These are phyloP conservation scores for Hydrangea macrophylla DNA, from an alignment of 148 eudicot genomes.

Conservation along the genomic window DNA sequence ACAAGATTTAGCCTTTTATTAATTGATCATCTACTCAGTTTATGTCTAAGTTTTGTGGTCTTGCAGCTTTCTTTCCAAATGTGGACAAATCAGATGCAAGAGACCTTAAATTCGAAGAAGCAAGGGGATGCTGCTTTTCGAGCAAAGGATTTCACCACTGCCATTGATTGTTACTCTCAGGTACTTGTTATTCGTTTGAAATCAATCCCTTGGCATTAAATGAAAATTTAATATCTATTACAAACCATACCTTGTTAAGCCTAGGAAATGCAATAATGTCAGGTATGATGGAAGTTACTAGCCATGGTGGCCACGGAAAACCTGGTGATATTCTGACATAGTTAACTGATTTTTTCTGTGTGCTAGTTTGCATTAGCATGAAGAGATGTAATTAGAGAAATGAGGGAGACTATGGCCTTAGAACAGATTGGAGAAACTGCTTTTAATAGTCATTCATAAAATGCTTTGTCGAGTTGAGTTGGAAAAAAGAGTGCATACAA, in stretches of 20 bases:
- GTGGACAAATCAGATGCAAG: conserved; percentile 81
- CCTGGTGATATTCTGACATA: neutral
- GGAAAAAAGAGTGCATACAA: neutral
- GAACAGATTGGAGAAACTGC: too few species aligned
- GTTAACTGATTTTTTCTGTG: neutral
- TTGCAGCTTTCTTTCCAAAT: conserved; percentile 73
- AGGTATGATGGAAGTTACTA: neutral
- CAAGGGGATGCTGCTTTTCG: conserved; percentile 68
- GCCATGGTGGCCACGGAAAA: neutral
- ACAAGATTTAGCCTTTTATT: too few species aligned
- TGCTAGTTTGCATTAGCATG: neutral
- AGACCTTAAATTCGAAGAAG: conserved; percentile 62
- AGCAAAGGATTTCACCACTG: conserved; percentile 57
- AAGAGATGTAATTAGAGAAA: too few species aligned
- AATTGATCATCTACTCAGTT: too few species aligned
- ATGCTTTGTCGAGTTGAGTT: too few species aligned
- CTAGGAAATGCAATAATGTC: neutral
- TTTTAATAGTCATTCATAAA: too few species aligned
- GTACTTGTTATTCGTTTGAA: conserved; percentile 22
- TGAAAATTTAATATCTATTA: neutral
- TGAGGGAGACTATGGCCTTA: too few species aligned
- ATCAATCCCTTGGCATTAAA: neutral
- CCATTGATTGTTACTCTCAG: conserved; percentile 55
- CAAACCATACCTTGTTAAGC: neutral
- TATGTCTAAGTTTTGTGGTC: conserved; percentile 7